Evolutionary conservation across 2,329 filamentous ascomycete species (phyloP).

Genomic region (Phoma sp.): DNA sequence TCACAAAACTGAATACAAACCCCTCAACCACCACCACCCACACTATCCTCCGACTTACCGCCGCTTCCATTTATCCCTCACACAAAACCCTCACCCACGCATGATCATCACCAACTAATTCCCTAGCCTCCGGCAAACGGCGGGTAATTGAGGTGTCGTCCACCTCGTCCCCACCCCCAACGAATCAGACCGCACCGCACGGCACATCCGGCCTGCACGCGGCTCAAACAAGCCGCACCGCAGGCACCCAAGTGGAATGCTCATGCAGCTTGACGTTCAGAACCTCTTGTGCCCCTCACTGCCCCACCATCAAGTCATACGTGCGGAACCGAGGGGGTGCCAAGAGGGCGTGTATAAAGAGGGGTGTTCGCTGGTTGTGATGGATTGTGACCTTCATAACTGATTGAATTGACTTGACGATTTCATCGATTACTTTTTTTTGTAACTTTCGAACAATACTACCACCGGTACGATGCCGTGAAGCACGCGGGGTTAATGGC

Average conservation of each 20-base stretch:
- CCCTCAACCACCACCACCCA: too few species aligned
- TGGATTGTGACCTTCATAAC: background rate
- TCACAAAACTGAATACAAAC: too few species aligned
- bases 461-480: conserved; percentile 17
- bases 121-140: conserved; percentile 9
- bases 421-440: background rate
- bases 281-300: conserved; percentile 13
- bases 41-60: background rate
- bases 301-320: conserved; percentile 7
- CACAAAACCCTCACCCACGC: background rate
- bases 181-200: conserved; percentile 7
- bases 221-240: background rate
- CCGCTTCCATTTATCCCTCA: background rate
- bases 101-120: too few species aligned
- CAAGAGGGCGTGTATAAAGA: conserved; percentile 4
- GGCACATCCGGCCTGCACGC: background rate
- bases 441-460: background rate
- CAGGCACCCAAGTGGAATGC: conserved; percentile 5
- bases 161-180: background rate
- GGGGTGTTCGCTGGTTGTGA: background rate
- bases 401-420: background rate
- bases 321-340: background rate
- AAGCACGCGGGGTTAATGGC: conserved; percentile 6
- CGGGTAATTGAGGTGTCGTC: conserved; percentile 6
- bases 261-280: conserved; percentile 1